Base-by-base conservation (phyloP, 495 filamentous ascomycete genomes). In the Xylaria flabelliformis region DNA sequence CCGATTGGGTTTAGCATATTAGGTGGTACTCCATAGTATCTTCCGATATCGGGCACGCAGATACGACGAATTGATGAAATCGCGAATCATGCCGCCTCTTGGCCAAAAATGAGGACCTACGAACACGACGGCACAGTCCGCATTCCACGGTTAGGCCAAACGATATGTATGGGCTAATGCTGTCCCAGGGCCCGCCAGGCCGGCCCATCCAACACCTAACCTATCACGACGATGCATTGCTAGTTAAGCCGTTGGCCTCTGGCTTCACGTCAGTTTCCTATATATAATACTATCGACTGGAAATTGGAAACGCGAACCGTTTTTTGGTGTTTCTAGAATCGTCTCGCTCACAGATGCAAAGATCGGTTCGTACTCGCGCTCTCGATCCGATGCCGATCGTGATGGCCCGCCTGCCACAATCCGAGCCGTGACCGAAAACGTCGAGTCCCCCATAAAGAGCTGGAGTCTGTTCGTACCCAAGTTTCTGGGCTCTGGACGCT, bases 351-450 rank as follows among this genome's bases (percentile, higher is more conserved):
- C 48, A 29, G 63, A 34, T 12, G 34, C 21, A 48, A 55, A 67
- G 0, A 67, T 4, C 13, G 50, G 19, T 17, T 3, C n/a, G 21
- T 67, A 67, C 6, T 44, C 34, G 7, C n/a, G 65, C 19, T 0
- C 8, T 24, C 32, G 48, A 41, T 44, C 34, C 34, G 65, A 55
- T 4, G 0, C 50, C 64, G 46, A 66, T 19, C 26, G 29, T 32
- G 46, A 29, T 50, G 48, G 13, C 48, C 44, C 65, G 19, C 34
- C n/a, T n/a, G 19, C 34, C 8, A 1, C n/a, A 5, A 41, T 26
- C 26, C 50, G 50, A 39, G 48, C 65, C 10, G 29, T 24, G 65
- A 56, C 3, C 34, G 48, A 55, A 67, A 36, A 67, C 36, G n/a
- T 39, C 65, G 29, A 21, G 32, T 67, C 65, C 32, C 7, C 32